Evolutionary conservation across 306 rosid species (phyloP).

Genomic region (Dryas alaskensis): DNA sequence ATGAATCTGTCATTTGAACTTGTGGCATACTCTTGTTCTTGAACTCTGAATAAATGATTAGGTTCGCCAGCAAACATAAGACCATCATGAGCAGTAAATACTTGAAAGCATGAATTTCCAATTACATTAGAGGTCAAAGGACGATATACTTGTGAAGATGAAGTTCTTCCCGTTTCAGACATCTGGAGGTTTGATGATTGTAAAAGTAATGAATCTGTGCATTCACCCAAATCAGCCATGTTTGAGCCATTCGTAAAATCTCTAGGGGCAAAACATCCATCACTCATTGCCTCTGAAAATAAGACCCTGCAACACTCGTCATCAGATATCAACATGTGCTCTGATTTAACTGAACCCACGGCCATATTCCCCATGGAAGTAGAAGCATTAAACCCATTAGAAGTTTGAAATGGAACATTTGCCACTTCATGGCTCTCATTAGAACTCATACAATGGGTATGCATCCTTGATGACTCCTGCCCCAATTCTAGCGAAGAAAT

Average conservation of each 20-base stretch:
- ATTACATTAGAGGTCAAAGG: slow-evolving; percentile 34
- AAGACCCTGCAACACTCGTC: slow-evolving; percentile 85
- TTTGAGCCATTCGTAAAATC: slow-evolving; percentile 36
- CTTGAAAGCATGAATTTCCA: slow-evolving; percentile 43
- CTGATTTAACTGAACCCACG: slow-evolving; percentile 43
- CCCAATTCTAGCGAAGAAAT: slow-evolving; percentile 53
- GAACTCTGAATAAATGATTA: slow-evolving; percentile 45
- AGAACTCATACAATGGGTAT: slow-evolving; percentile 46
- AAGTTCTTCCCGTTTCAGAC: slow-evolving; percentile 41
- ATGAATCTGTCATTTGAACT: slow-evolving; percentile 44
- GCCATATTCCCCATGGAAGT: slow-evolving; percentile 38
- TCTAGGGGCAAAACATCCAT: slow-evolving; percentile 48
- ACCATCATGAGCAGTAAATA: slow-evolving; percentile 50
- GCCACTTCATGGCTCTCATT: slow-evolving; percentile 42
- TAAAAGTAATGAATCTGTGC: slow-evolving; percentile 43
- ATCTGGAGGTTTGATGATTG: slow-evolving; percentile 41
- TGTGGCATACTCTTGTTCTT: slow-evolving; percentile 53
- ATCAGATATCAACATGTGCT: slow-evolving; percentile 60
- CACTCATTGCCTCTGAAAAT: slow-evolving; percentile 61
- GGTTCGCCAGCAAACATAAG: slow-evolving; percentile 43
- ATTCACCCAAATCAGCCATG: slow-evolving; percentile 40
- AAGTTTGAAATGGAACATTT: slow-evolving; percentile 48
- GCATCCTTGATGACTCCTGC: slow-evolving; percentile 53
- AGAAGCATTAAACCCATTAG: slow-evolving; percentile 40
- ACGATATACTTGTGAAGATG: slow-evolving; percentile 35